Evolutionary conservation across 345 rosid genomes (phyloP).

Genomic region (Microthlaspi erraticum): DNA sequence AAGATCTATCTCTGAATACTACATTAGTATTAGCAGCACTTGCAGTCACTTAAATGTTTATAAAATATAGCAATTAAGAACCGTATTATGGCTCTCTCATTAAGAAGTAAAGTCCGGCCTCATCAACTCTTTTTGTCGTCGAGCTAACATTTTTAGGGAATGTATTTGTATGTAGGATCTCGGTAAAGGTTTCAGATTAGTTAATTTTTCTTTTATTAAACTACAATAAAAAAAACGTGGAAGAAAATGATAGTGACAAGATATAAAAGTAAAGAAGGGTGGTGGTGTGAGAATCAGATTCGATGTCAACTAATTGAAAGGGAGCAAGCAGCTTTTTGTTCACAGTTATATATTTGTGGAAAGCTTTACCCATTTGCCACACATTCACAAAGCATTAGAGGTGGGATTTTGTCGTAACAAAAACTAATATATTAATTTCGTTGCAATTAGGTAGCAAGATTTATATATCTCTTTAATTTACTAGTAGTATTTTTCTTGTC

Average conservation of each 20-base stretch:
- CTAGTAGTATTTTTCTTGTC: too few relatives aligned
- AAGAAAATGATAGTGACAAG: conserved; percentile 33
- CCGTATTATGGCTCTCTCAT: background rate
- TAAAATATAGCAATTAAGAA: background rate
- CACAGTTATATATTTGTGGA: conserved; percentile 21
- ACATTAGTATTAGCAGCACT: background rate
- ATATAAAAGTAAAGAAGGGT: conserved; percentile 35
- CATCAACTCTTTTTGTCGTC: too few relatives aligned
- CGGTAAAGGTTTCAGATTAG: conserved; percentile 5
- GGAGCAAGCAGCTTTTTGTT: conserved; percentile 35
- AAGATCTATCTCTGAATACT: background rate
- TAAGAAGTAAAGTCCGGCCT: background rate
- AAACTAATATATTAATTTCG: background rate
- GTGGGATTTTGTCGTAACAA: background rate
- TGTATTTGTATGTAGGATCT: conserved; percentile 9
- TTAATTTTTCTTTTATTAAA: background rate
- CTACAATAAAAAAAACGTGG: conserved; percentile 19
- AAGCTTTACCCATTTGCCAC: conserved; percentile 31
- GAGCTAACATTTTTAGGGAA: too few relatives aligned
- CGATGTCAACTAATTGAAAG: conserved; percentile 40
- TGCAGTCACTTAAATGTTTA: background rate
- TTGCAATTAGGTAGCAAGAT: background rate
- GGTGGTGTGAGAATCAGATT: conserved; percentile 46
- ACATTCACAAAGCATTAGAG: conserved; percentile 23
- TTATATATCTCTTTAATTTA: background rate